Evolutionary conservation across 148 eudicot species (phyloP).

Genomic region (Drosera capensis): DNA sequence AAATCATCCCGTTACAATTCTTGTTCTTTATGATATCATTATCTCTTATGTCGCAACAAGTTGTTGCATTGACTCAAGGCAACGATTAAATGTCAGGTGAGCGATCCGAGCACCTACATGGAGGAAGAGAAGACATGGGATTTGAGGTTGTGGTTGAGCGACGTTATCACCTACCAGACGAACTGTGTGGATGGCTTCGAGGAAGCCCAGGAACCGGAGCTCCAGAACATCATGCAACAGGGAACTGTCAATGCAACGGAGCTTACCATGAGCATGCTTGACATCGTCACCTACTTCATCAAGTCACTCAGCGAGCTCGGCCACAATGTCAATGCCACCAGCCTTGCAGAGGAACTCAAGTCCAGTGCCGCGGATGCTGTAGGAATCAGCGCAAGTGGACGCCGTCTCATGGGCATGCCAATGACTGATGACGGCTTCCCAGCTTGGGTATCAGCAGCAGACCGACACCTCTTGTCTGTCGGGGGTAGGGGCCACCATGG

Average conservation of each 20-base stretch:
- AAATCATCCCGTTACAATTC: no score
- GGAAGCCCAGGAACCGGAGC: constrained; percentile 20
- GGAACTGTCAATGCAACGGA: constrained; percentile 22
- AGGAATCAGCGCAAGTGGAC: not conserved
- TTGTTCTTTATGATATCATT: no score
- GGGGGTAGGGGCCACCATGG: no score
- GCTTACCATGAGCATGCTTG: constrained; percentile 32
- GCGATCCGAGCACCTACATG: constrained; percentile 14
- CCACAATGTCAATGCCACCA: constrained; percentile 13
- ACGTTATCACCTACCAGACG: constrained; percentile 25
- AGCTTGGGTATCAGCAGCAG: constrained; percentile 17
- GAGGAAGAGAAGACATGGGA: constrained; percentile 14
- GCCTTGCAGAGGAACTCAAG: constrained; percentile 1
- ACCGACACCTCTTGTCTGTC: constrained; percentile 16
- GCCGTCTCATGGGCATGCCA: constrained; percentile 19
- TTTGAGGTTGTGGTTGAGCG: constrained; percentile 39
- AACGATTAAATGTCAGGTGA: no score
- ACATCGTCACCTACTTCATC: constrained; percentile 23
- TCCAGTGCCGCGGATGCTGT: not conserved
- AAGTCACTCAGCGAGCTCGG: constrained; percentile 8
- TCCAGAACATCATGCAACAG: constrained; percentile 15
- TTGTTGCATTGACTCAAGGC: constrained; percentile 24
- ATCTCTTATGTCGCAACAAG: constrained; percentile 13
- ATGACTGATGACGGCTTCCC: constrained; percentile 19
- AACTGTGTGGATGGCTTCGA: constrained; percentile 33